Evolutionary conservation across 352 stramenopile species (phyloP).

Genomic region (Phytophthora palmivora): DNA sequence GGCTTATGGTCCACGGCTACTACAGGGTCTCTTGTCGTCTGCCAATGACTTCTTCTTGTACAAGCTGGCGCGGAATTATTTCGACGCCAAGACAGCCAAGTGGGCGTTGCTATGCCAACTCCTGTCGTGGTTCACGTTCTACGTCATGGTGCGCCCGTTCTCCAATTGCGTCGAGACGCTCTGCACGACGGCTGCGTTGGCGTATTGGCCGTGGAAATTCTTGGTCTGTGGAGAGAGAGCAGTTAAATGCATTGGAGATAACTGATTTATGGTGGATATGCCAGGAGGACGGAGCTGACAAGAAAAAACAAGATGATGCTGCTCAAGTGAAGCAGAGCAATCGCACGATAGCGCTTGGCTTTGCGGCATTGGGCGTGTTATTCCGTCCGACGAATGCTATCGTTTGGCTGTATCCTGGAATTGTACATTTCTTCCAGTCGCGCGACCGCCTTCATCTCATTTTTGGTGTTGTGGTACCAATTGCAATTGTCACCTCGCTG

Average conservation of each 20-base stretch:
- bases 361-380: conserved; percentile 77
- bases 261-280: conserved; percentile 8
- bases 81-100: conserved; percentile 67
- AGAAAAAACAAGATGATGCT: conserved; percentile 48
- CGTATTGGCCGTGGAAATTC: conserved; percentile 84
- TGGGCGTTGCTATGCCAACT: conserved; percentile 81
- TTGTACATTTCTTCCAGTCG: conserved; percentile 61
- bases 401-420: conserved; percentile 78
- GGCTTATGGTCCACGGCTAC: conserved; percentile 74
- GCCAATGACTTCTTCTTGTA: conserved; percentile 82
- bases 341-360: conserved; percentile 50
- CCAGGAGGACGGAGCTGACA: conserved; percentile 30
- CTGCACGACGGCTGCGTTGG: conserved; percentile 75
- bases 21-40: conserved; percentile 74
- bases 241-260: neutral
- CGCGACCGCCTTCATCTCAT: conserved; percentile 48
- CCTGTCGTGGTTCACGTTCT: conserved; percentile 89
- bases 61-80: conserved; percentile 68
- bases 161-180: conserved; percentile 89
- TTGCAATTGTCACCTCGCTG: conserved; percentile 55
- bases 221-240: conserved; percentile 34
- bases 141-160: conserved; percentile 85
- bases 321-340: conserved; percentile 38
- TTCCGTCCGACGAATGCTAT: conserved; percentile 85
- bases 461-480: conserved; percentile 59